A percentile compares a stretch with the other conserved stretches of the same genome.
Conservation (phyloP, 192 early-diverging fungal genomes). For the Kickxella alabastrina region DNA sequence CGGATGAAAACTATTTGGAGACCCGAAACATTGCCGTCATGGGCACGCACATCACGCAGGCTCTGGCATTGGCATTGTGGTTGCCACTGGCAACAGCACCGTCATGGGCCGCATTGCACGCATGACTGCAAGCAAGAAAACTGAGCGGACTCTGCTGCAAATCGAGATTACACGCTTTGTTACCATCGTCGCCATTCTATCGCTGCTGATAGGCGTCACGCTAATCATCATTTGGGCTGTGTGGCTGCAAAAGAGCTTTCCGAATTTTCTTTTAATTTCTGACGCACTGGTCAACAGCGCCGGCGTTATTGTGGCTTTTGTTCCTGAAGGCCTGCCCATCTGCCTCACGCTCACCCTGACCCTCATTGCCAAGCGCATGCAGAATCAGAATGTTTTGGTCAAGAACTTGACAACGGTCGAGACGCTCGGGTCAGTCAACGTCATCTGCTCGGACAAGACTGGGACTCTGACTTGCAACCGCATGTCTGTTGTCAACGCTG, state of each 20-base stretch:
- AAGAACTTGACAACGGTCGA: constrained; percentile 82
- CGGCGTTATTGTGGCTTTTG: constrained; percentile 57
- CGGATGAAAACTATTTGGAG: constrained; percentile 65
- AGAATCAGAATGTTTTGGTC: constrained; percentile 62
- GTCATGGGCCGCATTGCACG: not conserved
- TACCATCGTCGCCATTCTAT: constrained; percentile 58
- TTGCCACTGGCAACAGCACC: constrained; percentile 62
- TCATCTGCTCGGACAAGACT: constrained; percentile 82
- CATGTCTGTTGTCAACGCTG: constrained; percentile 56
- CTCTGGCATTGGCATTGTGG: constrained; percentile 60
- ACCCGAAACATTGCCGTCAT: constrained; percentile 70
- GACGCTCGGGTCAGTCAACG: constrained; percentile 75
- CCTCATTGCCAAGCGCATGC: constrained; percentile 76
- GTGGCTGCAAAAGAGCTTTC: constrained; percentile 55
- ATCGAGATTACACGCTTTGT: constrained; percentile 64
- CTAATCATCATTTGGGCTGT: constrained; percentile 52
- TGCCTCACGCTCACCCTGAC: constrained; percentile 70
- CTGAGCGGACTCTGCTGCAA: constrained; percentile 59
- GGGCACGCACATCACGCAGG: constrained; percentile 62
- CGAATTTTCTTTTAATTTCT: constrained; percentile 51
- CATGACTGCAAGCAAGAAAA: not conserved
- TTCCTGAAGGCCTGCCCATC: constrained; percentile 77
- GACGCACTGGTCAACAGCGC: constrained; percentile 8
- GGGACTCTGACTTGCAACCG: constrained; percentile 80
- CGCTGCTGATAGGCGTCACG: constrained; percentile 44